A percentile compares a stretch with the other conserved stretches of the same genome.
Conservation (phyloP, 176 grass and related monocot genomes). For the Eremochloa ophiuroides region DNA sequence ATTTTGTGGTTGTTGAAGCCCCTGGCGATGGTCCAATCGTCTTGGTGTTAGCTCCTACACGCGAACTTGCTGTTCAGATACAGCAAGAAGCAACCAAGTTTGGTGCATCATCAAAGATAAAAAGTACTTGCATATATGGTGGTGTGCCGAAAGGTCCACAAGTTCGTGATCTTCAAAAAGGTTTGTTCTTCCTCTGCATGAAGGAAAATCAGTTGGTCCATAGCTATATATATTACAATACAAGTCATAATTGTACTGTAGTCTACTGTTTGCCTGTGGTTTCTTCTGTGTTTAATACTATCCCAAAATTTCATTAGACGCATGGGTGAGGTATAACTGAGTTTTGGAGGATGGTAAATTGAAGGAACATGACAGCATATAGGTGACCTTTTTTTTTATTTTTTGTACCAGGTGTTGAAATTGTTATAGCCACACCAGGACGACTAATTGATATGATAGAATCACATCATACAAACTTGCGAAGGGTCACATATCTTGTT, state of each 20-base stretch:
- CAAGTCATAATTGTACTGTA: neutral
- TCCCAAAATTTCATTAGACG: neutral
- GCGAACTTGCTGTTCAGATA: constrained; percentile 94
- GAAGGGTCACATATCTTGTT: constrained; percentile 95
- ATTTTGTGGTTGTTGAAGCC: constrained; percentile 46
- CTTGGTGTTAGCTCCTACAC: constrained; percentile 85
- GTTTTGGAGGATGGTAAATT: neutral
- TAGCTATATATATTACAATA: neutral
- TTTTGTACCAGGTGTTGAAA: constrained; percentile 70
- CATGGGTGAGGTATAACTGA: neutral
- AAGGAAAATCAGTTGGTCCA: neutral
- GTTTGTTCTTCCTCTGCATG: constrained; percentile 8
- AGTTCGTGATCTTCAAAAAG: constrained; percentile 99
- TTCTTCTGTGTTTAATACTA: neutral
- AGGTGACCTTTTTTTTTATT: neutral
- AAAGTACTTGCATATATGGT: constrained; percentile 97
- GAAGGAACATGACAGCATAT: neutral
- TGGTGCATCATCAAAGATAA: constrained; percentile 95
- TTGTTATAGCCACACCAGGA: constrained; percentile 97
- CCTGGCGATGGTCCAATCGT: constrained; percentile 90
- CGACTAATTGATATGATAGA: constrained; percentile 99
- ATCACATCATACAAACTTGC: constrained; percentile 93
- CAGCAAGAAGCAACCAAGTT: constrained; percentile 92
- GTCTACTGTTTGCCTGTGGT: neutral
- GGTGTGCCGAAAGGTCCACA: constrained; percentile 98